phyloP scores from a whole-genome alignment of 129 eudicot species.

The Lactuca sativa region DNA sequence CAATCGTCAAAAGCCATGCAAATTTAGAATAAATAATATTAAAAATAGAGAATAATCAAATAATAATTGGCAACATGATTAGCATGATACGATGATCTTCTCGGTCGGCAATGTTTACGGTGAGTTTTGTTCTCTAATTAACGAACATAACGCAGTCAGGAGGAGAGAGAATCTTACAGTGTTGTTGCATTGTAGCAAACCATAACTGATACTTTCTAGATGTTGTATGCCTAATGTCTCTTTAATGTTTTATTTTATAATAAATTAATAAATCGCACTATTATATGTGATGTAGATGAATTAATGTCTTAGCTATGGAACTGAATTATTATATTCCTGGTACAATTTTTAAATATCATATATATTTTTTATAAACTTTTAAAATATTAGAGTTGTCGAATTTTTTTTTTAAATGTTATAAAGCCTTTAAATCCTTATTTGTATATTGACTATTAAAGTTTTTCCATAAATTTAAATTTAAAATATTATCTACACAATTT shows the following conservation, averaged over 20 bases:
- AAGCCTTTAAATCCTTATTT: no score
- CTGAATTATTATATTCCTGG: no score
- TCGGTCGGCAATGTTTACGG: constrained; percentile 50
- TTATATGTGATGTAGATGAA: background rate
- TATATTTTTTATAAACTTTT: no score
- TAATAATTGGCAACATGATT: constrained; percentile 34
- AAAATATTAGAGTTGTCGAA: no score
- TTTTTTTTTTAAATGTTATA: no score
- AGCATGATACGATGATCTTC: constrained; percentile 37
- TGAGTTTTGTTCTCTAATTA: constrained; percentile 36
- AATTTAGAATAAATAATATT: constrained; percentile 4
- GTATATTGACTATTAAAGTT: no score
- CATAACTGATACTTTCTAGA: constrained; percentile 13
- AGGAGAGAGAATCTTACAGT: constrained; percentile 18
- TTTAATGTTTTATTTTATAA: background rate
- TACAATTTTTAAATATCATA: no score
- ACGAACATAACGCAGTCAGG: constrained; percentile 39
- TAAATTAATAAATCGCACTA: background rate
- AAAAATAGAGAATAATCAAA: background rate
- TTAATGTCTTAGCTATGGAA: no score
- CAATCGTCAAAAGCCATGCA: constrained; percentile 28
- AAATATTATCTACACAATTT: no score
- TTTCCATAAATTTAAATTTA: no score
- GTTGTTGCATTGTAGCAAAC: constrained; percentile 30
- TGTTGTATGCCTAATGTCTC: constrained; percentile 21